Conservation (phyloP, 176 grass and related monocot species). For the Otatea glauca region DNA sequence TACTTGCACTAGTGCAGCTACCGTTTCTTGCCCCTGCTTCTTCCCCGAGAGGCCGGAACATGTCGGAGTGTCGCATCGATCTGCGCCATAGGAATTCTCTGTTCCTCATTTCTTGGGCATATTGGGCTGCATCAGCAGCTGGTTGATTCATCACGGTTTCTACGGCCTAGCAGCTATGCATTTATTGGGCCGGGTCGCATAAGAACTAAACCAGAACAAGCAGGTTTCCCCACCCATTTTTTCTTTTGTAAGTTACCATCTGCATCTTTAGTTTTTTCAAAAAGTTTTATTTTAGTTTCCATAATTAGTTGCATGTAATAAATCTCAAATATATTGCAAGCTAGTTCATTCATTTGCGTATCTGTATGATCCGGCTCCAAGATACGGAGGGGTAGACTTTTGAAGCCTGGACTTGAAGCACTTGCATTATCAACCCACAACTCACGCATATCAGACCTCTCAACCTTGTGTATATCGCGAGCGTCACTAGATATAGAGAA, state of each 20-base stretch:
- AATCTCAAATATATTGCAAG: background rate
- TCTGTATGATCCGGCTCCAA: too few relatives aligned
- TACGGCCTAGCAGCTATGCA: background rate
- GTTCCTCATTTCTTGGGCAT: background rate
- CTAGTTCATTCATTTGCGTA: background rate
- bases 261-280: background rate
- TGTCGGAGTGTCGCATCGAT: slow-evolving; percentile 14
- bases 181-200: background rate
- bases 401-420: too few relatives aligned
- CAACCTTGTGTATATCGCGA: background rate
- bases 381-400: background rate
- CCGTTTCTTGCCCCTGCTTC: background rate
- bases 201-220: background rate
- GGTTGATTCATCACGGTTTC: too few relatives aligned
- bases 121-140: background rate
- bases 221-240: too few relatives aligned
- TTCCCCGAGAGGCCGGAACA: background rate
- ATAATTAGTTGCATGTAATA: background rate
- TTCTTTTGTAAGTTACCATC: background rate
- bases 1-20: background rate
- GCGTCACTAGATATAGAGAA: background rate
- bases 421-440: background rate
- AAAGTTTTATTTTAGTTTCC: background rate
- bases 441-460: background rate
- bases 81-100: slow-evolving; percentile 20